Evolutionary conservation across 441 rosid species (phyloP), one percentile per base, ranked within the genome.

Genomic region (Omphalea diandra): DNA sequence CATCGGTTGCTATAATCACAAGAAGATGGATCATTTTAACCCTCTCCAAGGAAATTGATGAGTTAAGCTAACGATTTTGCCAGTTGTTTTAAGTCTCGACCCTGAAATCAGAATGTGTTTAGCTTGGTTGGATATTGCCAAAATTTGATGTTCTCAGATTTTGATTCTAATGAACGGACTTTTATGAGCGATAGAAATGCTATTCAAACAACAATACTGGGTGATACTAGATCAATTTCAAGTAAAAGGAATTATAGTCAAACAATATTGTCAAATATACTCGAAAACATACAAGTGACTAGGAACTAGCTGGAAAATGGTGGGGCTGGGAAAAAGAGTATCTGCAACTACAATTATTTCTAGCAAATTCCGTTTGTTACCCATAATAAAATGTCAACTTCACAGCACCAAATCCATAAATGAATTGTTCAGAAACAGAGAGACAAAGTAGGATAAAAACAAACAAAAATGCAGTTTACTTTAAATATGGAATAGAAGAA

Each of bases 341-440:
- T 43, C 29, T 40, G 36, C 66, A 63, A 35, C 60, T 50, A 63
- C 1, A 67, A 50, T 74, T 76, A 80, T 68, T 80, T 71, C 68
- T 43, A 49, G 66, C 20, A 14, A 40, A 43, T 11, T 49, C 49
- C 54, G n/a, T 11, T 20, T 41, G 38, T 27, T 57, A 38, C 4
- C 27, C 20, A 26, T 36, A 67, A 31, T n/a, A 0, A 8, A 14
- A 46, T 15, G 20, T 50, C 33, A 7, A n/a, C 73, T 65, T 73
- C 69, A 56, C 52, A 63, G 14, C 11, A 40, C 36, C 38, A 67
- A 73, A 46, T 54, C 53, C 71, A 57, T 26, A 47, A 64, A 22
- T 47, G 36, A 71, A 27, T 8, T 11, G 32, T 26, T 32, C 18
- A 55, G 31, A 24, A 10, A 52, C 15, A 24, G 70, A 27, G 6